A percentile compares a stretch with the other conserved stretches of the same genome.
Evolutionary conservation across 257 asterid genomes (phyloP).

Genomic region (Solanum ossicruentum): DNA sequence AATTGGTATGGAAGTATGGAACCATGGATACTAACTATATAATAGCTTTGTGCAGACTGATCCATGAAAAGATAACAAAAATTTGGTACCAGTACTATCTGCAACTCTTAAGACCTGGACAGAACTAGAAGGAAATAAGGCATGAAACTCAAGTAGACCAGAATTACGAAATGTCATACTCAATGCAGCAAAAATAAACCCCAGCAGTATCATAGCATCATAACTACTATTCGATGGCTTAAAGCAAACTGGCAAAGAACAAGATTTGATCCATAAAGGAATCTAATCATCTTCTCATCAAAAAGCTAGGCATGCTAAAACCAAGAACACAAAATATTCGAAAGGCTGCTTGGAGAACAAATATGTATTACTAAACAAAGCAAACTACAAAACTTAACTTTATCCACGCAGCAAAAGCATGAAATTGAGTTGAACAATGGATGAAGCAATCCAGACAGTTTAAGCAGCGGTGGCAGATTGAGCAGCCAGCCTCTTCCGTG

Average conservation of each 20-base stretch:
- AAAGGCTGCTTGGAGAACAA: neutral
- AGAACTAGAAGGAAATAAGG: too few relatives aligned
- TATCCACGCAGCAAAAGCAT: neutral
- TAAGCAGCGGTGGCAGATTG: conserved; percentile 4
- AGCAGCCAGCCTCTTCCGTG: conserved; percentile 15
- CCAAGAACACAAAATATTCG: neutral
- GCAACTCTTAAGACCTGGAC: too few relatives aligned
- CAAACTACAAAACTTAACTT: neutral
- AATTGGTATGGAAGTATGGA: neutral
- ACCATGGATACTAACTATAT: neutral
- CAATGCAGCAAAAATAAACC: too few relatives aligned
- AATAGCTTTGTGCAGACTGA: too few relatives aligned
- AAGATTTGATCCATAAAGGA: too few relatives aligned
- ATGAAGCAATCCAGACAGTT: neutral
- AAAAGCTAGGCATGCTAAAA: neutral
- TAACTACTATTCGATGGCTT: too few relatives aligned
- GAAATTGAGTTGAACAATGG: neutral
- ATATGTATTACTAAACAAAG: neutral
- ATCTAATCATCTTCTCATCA: neutral
- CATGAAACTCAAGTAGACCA: too few relatives aligned
- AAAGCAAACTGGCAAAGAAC: too few relatives aligned
- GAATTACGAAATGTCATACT: too few relatives aligned
- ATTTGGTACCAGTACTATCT: too few relatives aligned
- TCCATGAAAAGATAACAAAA: too few relatives aligned
- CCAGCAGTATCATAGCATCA: too few relatives aligned